A percentile compares a stretch with the other conserved stretches of the same genome.
These are phyloP conservation scores for Pyricularia pennisetigena DNA, from an alignment of 2,329 filamentous ascomycete species.

Conservation along the genomic window DNA sequence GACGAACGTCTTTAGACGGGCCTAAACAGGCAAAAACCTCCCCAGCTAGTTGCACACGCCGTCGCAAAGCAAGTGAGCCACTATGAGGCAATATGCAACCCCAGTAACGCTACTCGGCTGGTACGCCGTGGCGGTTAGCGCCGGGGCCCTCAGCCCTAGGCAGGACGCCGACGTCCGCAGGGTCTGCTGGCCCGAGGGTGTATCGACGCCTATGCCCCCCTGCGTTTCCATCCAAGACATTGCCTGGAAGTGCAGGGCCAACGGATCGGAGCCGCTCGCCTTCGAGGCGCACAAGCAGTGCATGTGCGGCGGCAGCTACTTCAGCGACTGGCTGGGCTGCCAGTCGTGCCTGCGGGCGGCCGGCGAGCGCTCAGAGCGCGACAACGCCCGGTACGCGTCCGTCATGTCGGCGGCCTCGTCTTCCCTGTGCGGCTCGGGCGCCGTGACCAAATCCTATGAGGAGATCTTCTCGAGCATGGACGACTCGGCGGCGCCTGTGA, in stretches of 20 bases:
- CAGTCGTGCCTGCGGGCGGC: constrained; percentile 28
- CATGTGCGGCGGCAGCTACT: constrained; percentile 31
- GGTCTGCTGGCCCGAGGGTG: neutral
- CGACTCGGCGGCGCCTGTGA: constrained; percentile 14
- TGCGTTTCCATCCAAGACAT: constrained; percentile 23
- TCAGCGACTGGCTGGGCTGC: constrained; percentile 29
- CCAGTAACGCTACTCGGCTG: neutral
- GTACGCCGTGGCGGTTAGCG: neutral
- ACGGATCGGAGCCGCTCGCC: constrained; percentile 18
- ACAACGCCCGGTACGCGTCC: constrained; percentile 20
- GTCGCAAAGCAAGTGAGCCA: neutral
- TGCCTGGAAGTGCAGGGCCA: constrained; percentile 20
- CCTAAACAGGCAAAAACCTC: neutral
- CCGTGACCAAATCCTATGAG: constrained; percentile 24
- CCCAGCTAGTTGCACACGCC: neutral
- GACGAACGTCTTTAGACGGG: neutral
- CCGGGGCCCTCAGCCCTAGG: neutral
- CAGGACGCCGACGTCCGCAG: neutral
- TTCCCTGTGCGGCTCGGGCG: constrained; percentile 20
- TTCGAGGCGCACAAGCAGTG: constrained; percentile 19
- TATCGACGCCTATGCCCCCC: constrained; percentile 15
- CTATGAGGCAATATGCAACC: neutral
- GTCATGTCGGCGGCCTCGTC: constrained; percentile 23
- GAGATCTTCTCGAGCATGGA: constrained; percentile 21
- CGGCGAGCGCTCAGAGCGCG: constrained; percentile 23